Percentiles rank a stretch among this genome's conserved stretches.
phyloP scores from a whole-genome alignment of 2,329 filamentous ascomycete genomes.

The Aspergillus spinulosporus region DNA sequence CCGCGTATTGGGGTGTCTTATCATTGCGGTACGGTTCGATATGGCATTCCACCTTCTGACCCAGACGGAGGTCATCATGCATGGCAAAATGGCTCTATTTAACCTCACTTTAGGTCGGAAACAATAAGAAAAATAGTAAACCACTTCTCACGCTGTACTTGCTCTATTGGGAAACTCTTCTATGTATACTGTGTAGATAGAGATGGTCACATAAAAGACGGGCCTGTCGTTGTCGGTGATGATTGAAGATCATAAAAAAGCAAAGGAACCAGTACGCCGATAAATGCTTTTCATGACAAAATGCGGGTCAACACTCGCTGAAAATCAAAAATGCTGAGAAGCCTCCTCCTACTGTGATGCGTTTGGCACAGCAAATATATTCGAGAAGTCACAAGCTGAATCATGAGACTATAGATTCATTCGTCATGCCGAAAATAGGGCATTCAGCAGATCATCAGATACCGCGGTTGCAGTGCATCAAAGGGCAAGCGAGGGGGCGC shows the following conservation, averaged over 20 bases:
- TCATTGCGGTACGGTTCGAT: neutral
- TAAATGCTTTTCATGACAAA: constrained; percentile 6
- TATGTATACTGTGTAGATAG: constrained; percentile 2
- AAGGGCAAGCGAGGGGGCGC: neutral
- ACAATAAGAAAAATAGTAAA: too few species aligned
- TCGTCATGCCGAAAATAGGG: neutral
- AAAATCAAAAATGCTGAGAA: neutral
- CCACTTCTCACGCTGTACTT: neutral
- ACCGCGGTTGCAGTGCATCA: neutral
- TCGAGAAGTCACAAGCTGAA: neutral
- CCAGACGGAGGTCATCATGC: too few species aligned
- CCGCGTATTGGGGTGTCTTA: neutral
- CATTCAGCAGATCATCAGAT: neutral
- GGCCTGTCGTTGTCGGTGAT: constrained; percentile 3
- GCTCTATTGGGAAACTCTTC: constrained; percentile 3
- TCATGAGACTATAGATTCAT: neutral
- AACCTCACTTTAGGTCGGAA: too few species aligned
- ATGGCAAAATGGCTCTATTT: too few species aligned
- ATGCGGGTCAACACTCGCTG: constrained; percentile 1
- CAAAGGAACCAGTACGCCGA: constrained; percentile 10
- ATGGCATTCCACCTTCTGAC: neutral
- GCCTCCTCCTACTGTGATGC: neutral
- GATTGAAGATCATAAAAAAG: neutral
- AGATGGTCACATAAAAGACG: neutral
- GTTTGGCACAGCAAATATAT: constrained; percentile 7